Base-by-base conservation (phyloP, 768 basidiomycete genomes). In the Boletellus ananas region DNA sequence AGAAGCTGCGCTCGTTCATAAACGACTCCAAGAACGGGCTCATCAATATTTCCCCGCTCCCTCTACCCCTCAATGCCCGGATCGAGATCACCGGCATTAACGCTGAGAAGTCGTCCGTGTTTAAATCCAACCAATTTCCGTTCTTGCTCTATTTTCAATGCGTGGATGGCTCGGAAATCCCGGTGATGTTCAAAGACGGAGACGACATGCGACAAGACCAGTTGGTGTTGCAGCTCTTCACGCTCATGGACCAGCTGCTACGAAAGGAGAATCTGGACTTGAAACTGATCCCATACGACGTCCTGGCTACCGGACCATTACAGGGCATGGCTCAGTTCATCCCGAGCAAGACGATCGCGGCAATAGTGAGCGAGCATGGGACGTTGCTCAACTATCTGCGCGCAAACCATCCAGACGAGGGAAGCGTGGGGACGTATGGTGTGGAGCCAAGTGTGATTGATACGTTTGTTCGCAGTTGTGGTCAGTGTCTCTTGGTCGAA, bases 161-260 rank as follows among this genome's bases (percentile, higher is more conserved):
- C 58, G 74, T 83, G 10, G 87, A 91, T 49, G 85, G 89, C 10
- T 79, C 83, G 14, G 90, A 94, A 63, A 98, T 88, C 67, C 90
- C 94, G 0, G 80, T 97, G 45, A 98, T 99, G 52, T 97, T 98
- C 79, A 99, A 98, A 70, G 94, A 97, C 58, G 96, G 96, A 13
- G 96, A 98, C 64, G 96, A 99, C 64, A 87, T 98, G 78, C 85
- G 96, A 18, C 96, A 99, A 68, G 96, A 99, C 65, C 96, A 99
- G 67, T 81, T 99, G 34, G 94, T 98, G 23, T 87, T 98, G 43
- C 96, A 99, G 68, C 77, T 98, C n/a, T 94, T 99, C 68, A 96
- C 94, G 14, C 81, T 99, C 23, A 99, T 99, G 96, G 94, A 99
- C 64, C 79, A 89, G 42, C 69, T 99, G 21, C 70, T 98, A 53